Evolutionary conservation across 805 yeast genomes (phyloP), one percentile per base, ranked within the genome.

Genomic region (Saccharomycopsis sp.): DNA sequence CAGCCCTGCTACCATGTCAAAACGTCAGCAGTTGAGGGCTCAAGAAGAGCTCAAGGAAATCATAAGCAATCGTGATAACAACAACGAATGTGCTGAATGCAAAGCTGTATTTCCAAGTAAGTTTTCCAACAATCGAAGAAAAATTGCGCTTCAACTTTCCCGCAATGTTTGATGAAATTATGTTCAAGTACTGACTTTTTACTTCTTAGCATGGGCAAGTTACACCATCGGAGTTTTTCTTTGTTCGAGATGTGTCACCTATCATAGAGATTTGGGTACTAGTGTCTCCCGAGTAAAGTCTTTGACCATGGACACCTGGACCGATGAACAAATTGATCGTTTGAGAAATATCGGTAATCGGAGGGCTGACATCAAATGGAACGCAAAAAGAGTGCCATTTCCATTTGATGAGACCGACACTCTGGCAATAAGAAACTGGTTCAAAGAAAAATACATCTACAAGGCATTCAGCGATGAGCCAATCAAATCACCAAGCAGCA

Each of bases 201-300:
- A 22, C 18, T 15, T 7, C 9, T 15, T 10, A 54, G 59, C 59
- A 16, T 57, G 61, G 59, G 61, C 61, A 5, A 54, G 58, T 46
- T 53, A 53, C 39, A 56, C 49, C 26, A 53, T 56, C 32, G 94
- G 94, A 20, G 61, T 83, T 4, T 77, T 85, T 45, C 63, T 85
- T 13, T 85, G 95, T 63, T 92, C 92, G 12, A 64, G 92, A 49
- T 85, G 95, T 67, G 89, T 94, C 6, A 75, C 84, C 3, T 68
- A 77, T 25, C 95, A 85, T 58, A 65, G 85, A 46, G 71, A 71
- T 42, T 63, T 83, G 32, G 83, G 86, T 0, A 51, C 66, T 2
- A 75, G 75, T 30, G 59, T 78, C 9, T 77, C 88, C 4, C 61
- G 65, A 38, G 84, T 83, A 5, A 82, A 81, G 52, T 79, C 88